Conservation (phyloP, 768 basidiomycete species). For the Favolaschia claudopus region DNA sequence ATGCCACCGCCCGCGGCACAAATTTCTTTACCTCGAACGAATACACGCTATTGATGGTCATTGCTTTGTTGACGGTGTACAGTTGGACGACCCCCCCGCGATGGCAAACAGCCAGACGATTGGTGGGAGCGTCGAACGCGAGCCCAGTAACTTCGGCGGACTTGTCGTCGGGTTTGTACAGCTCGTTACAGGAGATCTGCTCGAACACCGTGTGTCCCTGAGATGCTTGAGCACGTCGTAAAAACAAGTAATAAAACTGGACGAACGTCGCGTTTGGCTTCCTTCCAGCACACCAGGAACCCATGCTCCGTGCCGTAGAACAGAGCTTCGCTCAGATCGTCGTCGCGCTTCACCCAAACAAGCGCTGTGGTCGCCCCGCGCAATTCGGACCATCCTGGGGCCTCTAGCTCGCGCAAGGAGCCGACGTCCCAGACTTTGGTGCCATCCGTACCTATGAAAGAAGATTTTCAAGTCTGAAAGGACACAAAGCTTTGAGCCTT, state of each 20-base stretch:
- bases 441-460: constrained; percentile 22
- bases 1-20: constrained; percentile 21
- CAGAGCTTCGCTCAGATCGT: constrained; percentile 11
- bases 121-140: constrained; percentile 19
- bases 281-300: constrained; percentile 15
- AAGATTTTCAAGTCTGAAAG: background rate
- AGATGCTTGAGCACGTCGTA: too few species aligned
- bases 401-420: background rate
- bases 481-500: background rate
- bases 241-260: too few species aligned
- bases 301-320: constrained; percentile 18
- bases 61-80: background rate
- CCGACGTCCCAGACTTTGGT: constrained; percentile 17
- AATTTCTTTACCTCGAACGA: constrained; percentile 7
- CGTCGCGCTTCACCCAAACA: constrained; percentile 15
- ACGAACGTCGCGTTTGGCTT: too few species aligned
- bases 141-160: constrained; percentile 25
- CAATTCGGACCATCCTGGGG: background rate
- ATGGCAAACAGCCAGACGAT: constrained; percentile 22
- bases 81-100: constrained; percentile 17
- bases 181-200: constrained; percentile 6
- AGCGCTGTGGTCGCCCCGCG: constrained; percentile 10
- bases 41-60: constrained; percentile 9
- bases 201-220: constrained; percentile 6
- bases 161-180: too few species aligned